phyloP scores from a whole-genome alignment of 345 rosid species.

The Firmiana major region DNA sequence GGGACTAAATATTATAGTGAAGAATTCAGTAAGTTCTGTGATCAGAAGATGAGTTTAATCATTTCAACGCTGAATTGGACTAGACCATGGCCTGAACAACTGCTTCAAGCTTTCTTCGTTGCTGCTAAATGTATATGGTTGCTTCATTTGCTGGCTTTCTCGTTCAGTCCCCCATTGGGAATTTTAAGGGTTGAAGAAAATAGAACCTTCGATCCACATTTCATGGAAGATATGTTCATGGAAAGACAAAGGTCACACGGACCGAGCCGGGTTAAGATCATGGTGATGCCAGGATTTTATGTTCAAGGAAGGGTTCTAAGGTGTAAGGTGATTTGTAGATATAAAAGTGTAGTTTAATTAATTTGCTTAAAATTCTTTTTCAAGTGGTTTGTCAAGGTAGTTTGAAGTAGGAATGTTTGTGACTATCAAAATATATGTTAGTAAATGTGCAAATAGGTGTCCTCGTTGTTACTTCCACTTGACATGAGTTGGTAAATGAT shows the following conservation, averaged over 20 bases:
- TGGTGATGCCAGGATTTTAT: slow-evolving; percentile 96
- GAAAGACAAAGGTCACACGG: slow-evolving; percentile 57
- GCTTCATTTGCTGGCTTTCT: slow-evolving; percentile 92
- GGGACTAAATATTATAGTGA: slow-evolving; percentile 96
- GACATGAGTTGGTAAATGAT: too few species aligned
- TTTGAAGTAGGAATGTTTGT: slow-evolving; percentile 13
- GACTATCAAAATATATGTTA: slow-evolving; percentile 2
- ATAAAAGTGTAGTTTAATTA: slow-evolving; percentile 43
- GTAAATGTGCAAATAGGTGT: background rate
- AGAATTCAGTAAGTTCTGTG: slow-evolving; percentile 93
- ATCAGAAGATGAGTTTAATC: slow-evolving; percentile 90
- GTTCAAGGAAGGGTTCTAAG: slow-evolving; percentile 72
- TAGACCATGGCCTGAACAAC: slow-evolving; percentile 86
- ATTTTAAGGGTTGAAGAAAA: slow-evolving; percentile 83
- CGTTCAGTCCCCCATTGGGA: slow-evolving; percentile 67
- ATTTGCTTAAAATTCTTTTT: background rate
- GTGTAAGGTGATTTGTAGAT: slow-evolving; percentile 90
- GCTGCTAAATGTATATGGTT: slow-evolving; percentile 92
- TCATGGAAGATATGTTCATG: slow-evolving; percentile 79
- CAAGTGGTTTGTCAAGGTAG: background rate
- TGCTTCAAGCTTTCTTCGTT: slow-evolving; percentile 85
- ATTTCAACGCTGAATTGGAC: slow-evolving; percentile 79
- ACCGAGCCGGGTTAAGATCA: slow-evolving; percentile 61
- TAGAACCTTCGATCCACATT: slow-evolving; percentile 60
- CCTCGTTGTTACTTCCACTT: background rate